Conservation (phyloP, 192 early-diverging fungal genomes). For the Funneliformis mosseae region DNA sequence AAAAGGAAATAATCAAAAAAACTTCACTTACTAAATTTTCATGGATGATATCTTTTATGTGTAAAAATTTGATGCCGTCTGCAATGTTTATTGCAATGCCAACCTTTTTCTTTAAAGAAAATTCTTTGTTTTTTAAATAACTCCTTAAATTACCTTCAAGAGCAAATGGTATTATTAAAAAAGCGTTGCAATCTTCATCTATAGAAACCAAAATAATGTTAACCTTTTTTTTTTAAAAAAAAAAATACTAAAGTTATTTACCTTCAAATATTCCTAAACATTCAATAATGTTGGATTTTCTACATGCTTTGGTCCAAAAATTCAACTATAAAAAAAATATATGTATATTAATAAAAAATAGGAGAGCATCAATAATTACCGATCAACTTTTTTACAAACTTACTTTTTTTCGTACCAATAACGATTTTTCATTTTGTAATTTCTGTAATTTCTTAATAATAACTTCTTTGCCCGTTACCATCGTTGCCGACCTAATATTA, state of each 20-base stretch:
- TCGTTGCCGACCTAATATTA: background rate
- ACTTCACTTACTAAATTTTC: background rate
- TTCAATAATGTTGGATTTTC: background rate
- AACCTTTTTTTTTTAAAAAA: background rate
- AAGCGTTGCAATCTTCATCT: background rate
- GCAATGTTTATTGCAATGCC: background rate
- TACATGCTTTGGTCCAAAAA: background rate
- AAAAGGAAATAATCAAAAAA: background rate
- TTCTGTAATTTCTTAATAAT: background rate
- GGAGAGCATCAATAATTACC: background rate
- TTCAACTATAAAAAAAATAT: background rate
- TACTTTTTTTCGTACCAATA: background rate
- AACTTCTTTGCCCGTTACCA: background rate
- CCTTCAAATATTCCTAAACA: background rate
- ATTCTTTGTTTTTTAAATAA: background rate
- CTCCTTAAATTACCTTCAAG: background rate
- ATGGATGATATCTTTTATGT: background rate
- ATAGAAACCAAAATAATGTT: background rate
- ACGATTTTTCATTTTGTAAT: background rate
- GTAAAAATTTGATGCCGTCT: background rate
- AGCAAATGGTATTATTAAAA: background rate
- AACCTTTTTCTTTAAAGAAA: background rate
- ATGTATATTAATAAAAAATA: background rate
- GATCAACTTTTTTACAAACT: background rate
- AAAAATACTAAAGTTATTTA: background rate